Conservation (phyloP, 108 stramenopile genomes). For the Cyclostephanos invisitatus region DNA sequence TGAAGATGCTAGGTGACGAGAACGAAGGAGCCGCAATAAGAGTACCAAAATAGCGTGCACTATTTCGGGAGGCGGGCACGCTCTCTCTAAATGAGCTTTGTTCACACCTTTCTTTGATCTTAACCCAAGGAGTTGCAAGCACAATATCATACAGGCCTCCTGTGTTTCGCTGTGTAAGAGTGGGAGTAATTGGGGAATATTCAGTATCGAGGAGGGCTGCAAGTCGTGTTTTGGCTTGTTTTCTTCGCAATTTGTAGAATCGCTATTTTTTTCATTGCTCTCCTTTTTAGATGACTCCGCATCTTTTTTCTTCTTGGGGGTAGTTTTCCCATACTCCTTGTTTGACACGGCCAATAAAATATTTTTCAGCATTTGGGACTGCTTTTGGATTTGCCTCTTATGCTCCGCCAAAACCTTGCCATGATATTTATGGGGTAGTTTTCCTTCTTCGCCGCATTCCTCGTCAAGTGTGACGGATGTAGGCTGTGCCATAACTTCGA, state of each 20-base stretch:
- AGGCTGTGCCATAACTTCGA: conserved; percentile 82
- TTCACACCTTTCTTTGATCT: conserved; percentile 27
- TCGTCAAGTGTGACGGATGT: conserved; percentile 57
- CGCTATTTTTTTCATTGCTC: conserved; percentile 21
- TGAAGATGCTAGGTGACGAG: conserved; percentile 54
- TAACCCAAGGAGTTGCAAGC: conserved; percentile 64
- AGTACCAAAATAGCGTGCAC: conserved; percentile 57
- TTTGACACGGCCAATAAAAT: conserved; percentile 49
- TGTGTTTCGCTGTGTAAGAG: conserved; percentile 52
- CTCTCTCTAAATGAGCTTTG: conserved; percentile 27
- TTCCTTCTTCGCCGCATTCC: conserved; percentile 39
- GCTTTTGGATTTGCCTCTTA: conserved; percentile 59
- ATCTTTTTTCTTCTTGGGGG: conserved; percentile 37
- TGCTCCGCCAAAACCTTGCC: conserved; percentile 57
- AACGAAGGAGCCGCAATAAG: conserved; percentile 76
- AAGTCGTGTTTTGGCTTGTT: conserved; percentile 10
- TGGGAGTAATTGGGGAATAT: conserved; percentile 68
- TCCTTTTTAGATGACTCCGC: conserved; percentile 24
- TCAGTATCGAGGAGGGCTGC: conserved; percentile 28
- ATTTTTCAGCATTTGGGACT: conserved; percentile 39
- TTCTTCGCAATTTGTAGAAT: conserved; percentile 1
- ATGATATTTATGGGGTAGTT: conserved; percentile 25
- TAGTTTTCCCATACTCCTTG: conserved; percentile 28
- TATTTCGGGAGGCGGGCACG: conserved; percentile 54
- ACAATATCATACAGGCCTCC: conserved; percentile 62